A percentile compares a stretch with the other conserved stretches of the same genome.
phyloP scores from a whole-genome alignment of 2,329 filamentous ascomycete genomes.

The Fusarium sp. region DNA sequence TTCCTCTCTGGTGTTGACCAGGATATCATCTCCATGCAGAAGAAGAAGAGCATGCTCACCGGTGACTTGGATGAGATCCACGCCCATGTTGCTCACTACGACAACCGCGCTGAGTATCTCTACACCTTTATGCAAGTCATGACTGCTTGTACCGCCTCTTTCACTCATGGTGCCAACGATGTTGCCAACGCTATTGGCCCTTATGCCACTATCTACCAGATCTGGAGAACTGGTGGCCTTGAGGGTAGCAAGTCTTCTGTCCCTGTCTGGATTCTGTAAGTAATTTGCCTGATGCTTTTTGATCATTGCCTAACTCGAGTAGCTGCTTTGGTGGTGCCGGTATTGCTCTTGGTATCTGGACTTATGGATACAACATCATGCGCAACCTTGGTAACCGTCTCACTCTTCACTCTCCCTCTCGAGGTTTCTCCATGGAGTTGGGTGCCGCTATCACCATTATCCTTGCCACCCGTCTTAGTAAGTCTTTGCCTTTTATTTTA shows the following conservation, averaged over 20 bases:
- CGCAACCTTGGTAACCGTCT: slow-evolving; percentile 71
- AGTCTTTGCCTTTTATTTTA: slow-evolving; percentile 8
- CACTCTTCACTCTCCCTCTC: slow-evolving; percentile 69
- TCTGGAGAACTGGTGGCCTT: slow-evolving; percentile 64
- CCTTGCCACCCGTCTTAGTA: slow-evolving; percentile 69
- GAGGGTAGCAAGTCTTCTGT: slow-evolving; percentile 60
- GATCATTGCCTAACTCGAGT: background rate
- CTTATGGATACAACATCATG: slow-evolving; percentile 76
- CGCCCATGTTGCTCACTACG: slow-evolving; percentile 68
- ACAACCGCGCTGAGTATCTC: slow-evolving; percentile 68
- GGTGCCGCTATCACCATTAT: slow-evolving; percentile 71
- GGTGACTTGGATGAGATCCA: slow-evolving; percentile 67
- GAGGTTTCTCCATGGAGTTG: slow-evolving; percentile 71
- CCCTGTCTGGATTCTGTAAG: slow-evolving; percentile 68
- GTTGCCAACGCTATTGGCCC: slow-evolving; percentile 72
- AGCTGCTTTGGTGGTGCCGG: slow-evolving; percentile 61
- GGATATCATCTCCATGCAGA: slow-evolving; percentile 45
- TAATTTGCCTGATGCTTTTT: accelerated
- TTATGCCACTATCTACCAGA: slow-evolving; percentile 71
- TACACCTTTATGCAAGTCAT: slow-evolving; percentile 71
- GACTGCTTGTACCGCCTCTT: slow-evolving; percentile 72
- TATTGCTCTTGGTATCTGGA: slow-evolving; percentile 69
- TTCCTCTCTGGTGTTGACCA: slow-evolving; percentile 45
- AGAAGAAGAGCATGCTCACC: slow-evolving; percentile 61
- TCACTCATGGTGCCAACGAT: slow-evolving; percentile 76